Evolutionary conservation across 257 asterid genomes (phyloP).

Genomic region (Solanum etuberosum): DNA sequence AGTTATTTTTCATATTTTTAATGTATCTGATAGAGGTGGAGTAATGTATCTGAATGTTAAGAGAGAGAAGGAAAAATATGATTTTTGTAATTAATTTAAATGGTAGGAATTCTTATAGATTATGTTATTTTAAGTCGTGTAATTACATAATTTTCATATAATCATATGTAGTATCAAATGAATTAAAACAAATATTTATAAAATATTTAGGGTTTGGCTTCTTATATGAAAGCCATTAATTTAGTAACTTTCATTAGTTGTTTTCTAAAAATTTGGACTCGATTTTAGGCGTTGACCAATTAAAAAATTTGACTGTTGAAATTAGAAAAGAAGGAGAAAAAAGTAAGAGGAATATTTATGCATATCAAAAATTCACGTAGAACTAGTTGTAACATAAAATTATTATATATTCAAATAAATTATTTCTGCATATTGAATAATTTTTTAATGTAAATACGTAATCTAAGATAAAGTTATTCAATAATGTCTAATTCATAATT

Average conservation of each 20-base stretch:
- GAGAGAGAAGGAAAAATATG: not conserved
- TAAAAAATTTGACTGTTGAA: not conserved
- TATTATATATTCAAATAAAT: not conserved
- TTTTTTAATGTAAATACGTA: not conserved
- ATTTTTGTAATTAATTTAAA: too few relatives aligned
- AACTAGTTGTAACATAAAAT: not conserved
- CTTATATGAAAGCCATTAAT: not conserved
- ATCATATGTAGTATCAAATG: too few relatives aligned
- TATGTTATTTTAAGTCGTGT: too few relatives aligned
- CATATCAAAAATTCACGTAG: not conserved
- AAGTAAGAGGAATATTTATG: not conserved
- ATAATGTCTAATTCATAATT: not conserved
- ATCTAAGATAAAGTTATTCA: not conserved
- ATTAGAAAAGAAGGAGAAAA: not conserved
- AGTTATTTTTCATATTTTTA: not conserved
- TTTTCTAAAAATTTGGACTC: not conserved
- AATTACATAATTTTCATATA: too few relatives aligned
- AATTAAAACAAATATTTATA: too few relatives aligned
- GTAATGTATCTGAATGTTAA: too few relatives aligned
- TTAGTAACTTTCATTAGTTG: not conserved
- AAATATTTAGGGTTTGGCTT: not conserved
- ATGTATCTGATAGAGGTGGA: not conserved
- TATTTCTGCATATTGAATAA: not conserved
- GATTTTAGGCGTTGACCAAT: not conserved
- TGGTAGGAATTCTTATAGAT: rapidly evolving